These are phyloP conservation scores for Penicillium sp. DNA, from an alignment of 2,329 filamentous ascomycete species.

Conservation along the genomic window DNA sequence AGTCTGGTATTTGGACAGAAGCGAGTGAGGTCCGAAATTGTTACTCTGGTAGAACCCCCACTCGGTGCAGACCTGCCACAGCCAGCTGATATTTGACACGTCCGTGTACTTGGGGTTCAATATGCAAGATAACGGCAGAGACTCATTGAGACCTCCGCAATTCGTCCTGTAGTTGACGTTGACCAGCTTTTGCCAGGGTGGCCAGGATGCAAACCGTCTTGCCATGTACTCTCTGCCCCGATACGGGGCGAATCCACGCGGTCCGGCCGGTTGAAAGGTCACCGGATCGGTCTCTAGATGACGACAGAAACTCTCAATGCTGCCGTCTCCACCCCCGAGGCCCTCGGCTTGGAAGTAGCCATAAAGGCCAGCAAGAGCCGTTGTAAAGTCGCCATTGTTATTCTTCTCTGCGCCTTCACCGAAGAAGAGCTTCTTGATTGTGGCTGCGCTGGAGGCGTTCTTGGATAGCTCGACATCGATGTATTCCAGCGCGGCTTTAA, in stretches of 20 bases:
- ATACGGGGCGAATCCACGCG: constrained; percentile 40
- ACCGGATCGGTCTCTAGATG: constrained; percentile 44
- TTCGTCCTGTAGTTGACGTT: constrained; percentile 41
- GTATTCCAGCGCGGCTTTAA: constrained; percentile 47
- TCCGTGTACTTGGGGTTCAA: constrained; percentile 34
- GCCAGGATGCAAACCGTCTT: constrained; percentile 42
- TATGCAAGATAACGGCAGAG: constrained; percentile 33
- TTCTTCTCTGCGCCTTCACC: constrained; percentile 46
- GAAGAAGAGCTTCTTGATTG: constrained; percentile 48
- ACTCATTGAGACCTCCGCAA: constrained; percentile 33
- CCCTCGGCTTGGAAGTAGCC: constrained; percentile 46
- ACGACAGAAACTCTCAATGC: constrained; percentile 45
- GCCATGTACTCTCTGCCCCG: constrained; percentile 42
- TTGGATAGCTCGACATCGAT: constrained; percentile 47
- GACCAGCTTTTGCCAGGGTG: constrained; percentile 34
- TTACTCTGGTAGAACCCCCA: constrained; percentile 50
- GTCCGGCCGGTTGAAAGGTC: constrained; percentile 34
- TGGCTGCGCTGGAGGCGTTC: constrained; percentile 29
- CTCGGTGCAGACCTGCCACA: constrained; percentile 52
- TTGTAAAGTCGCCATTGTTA: constrained; percentile 46
- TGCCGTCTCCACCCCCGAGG: constrained; percentile 33
- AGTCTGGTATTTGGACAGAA: constrained; percentile 48
- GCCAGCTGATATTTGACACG: constrained; percentile 43
- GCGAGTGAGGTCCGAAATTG: constrained; percentile 46
- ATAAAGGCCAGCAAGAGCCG: constrained; percentile 41